A percentile compares a stretch with the other conserved stretches of the same genome.
Conservation (phyloP, 108 stramenopile species). For the Nitzschia sp. region DNA sequence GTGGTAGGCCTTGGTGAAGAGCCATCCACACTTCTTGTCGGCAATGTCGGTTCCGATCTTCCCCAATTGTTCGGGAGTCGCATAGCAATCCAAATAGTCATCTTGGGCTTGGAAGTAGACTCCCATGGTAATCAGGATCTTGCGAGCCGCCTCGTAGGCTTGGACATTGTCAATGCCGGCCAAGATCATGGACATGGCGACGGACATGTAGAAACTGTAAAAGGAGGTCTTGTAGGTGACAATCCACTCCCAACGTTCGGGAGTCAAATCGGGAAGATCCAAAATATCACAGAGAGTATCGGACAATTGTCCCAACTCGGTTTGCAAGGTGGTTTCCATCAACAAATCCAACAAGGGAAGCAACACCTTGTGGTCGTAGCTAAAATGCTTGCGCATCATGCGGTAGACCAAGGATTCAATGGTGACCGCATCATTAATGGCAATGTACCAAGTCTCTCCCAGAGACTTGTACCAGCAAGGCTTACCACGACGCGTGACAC, state of each 20-base stretch:
- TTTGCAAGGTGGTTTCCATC: conserved; percentile 83
- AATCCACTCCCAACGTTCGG: conserved; percentile 82
- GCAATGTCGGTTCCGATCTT: conserved; percentile 99
- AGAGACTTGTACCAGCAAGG: conserved; percentile 93
- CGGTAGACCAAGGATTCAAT: conserved; percentile 92
- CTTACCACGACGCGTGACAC: conserved; percentile 92
- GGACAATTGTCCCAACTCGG: conserved; percentile 95
- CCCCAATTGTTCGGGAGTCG: conserved; percentile 90
- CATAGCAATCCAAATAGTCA: conserved; percentile 98
- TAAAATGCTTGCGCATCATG: conserved; percentile 78
- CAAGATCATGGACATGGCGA: conserved; percentile 77
- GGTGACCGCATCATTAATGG: conserved; percentile 65
- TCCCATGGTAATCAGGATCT: conserved; percentile 72
- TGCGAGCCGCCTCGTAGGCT: conserved; percentile 39
- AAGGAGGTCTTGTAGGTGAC: conserved; percentile 99
- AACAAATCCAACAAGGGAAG: conserved; percentile 37
- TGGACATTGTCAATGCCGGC: conserved; percentile 36
- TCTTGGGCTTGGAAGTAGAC: conserved; percentile 99
- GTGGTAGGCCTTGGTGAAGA: conserved; percentile 42
- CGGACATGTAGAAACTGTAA: conserved; percentile 96
- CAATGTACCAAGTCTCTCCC: conserved; percentile 82
- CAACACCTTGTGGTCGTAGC: conserved; percentile 44
- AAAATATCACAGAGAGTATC: conserved; percentile 77
- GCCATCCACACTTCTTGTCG: conserved; percentile 99
- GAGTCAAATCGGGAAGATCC: conserved; percentile 78